phyloP scores from a whole-genome alignment of 1,139 yeast genomes.

The Taiozyma sp. region DNA sequence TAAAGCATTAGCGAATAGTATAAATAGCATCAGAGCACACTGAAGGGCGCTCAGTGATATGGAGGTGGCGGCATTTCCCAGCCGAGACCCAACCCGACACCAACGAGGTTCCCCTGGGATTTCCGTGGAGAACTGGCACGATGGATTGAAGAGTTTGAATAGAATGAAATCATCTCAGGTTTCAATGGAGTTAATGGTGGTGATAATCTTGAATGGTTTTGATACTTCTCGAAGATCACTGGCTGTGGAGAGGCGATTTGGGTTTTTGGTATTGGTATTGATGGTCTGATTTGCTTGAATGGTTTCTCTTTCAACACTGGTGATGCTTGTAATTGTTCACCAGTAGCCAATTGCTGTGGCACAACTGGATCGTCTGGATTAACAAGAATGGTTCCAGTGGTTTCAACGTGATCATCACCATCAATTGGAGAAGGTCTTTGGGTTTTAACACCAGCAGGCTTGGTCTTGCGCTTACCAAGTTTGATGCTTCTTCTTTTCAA shows the following conservation, averaged over 20 bases:
- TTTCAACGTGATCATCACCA: slow-evolving; percentile 1
- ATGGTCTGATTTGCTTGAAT: background rate
- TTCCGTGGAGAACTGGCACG: slow-evolving; percentile 18
- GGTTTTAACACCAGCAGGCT: background rate
- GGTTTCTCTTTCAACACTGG: background rate
- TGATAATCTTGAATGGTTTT: slow-evolving; percentile 2
- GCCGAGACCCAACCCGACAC: slow-evolving; percentile 16
- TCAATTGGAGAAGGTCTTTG: background rate
- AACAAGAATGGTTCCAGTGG: slow-evolving; percentile 14
- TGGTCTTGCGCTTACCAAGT: slow-evolving; percentile 9
- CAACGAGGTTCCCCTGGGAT: slow-evolving; percentile 16
- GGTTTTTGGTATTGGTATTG: background rate
- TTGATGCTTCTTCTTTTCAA: slow-evolving; percentile 21
- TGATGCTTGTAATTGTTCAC: background rate
- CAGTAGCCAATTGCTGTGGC: background rate
- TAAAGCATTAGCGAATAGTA: background rate
- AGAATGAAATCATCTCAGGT: slow-evolving; percentile 1
- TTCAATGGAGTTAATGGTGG: slow-evolving; percentile 9
- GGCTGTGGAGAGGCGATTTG: slow-evolving; percentile 4
- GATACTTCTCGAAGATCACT: slow-evolving; percentile 11
- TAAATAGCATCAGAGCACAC: background rate
- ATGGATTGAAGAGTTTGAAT: slow-evolving; percentile 3
- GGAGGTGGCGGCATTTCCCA: slow-evolving; percentile 18
- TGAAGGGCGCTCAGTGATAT: slow-evolving; percentile 5
- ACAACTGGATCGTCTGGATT: slow-evolving; percentile 3